phyloP scores from a whole-genome alignment of 768 basidiomycete genomes.

The Russula ochroleuca region DNA sequence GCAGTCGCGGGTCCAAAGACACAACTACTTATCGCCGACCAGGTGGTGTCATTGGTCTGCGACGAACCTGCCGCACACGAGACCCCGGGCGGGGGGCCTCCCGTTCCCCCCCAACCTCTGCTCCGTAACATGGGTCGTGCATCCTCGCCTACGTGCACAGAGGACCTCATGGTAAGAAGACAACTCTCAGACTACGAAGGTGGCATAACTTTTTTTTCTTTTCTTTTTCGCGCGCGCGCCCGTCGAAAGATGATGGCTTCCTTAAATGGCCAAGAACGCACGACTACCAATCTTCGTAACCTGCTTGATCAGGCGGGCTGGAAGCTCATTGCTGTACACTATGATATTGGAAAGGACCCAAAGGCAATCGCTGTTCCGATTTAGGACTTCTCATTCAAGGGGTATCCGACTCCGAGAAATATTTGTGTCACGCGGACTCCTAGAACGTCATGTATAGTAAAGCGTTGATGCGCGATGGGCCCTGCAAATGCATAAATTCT shows the following conservation, averaged over 20 bases:
- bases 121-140: constrained; percentile 30
- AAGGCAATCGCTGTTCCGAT: background rate
- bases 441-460: background rate
- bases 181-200: background rate
- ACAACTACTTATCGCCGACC: constrained; percentile 32
- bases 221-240: background rate
- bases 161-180: constrained; percentile 27
- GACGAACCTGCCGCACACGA: constrained; percentile 18
- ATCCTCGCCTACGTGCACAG: constrained; percentile 19
- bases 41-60: constrained; percentile 30
- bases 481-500: too few species aligned
- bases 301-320: background rate
- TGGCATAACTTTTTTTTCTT: background rate
- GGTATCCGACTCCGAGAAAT: background rate
- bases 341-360: background rate
- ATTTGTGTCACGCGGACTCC: too few species aligned
- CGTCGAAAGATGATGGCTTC: constrained; percentile 7
- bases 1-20: constrained; percentile 27
- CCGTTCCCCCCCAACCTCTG: constrained; percentile 28
- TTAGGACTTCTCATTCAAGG: background rate
- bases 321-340: background rate
- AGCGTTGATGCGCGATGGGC: too few species aligned
- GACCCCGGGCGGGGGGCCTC: constrained; percentile 24
- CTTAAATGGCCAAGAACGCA: constrained; percentile 6
- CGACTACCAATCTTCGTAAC: constrained; percentile 5